Base-by-base conservation (phyloP, 2,329 filamentous ascomycete genomes). In the Aspergillus terreus region DNA sequence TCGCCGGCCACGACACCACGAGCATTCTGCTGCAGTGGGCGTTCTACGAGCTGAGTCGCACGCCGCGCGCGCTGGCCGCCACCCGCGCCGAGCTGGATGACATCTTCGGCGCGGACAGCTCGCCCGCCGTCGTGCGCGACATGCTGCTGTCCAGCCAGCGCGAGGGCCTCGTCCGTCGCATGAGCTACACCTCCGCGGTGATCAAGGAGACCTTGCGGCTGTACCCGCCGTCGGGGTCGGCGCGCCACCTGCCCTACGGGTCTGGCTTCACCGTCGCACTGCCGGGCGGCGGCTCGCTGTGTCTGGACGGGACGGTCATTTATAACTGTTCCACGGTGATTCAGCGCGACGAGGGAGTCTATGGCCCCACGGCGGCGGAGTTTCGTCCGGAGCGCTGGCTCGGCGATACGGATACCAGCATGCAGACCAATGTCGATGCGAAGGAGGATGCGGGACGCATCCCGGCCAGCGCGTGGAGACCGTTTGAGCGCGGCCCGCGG, bases 181-280 rank as follows among this genome's bases (percentile, higher is more conserved):
- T 84, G 36, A 66, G 72, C 0, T 82, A 80, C 60, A 81, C 79
- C 1, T 70, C 70, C 1, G 79, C 79, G 19, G 72, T 82, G 1
- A 74, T 82, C 54, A 80, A 81, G 51, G 82, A 84, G 61, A 72
- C 73, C 0, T 69, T 84, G 2, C 73, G 81, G 1, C 58, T 83
- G 23, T 79, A 76, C 56, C 77, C 80, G 0, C 73, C 79, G 46
- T 61, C 52, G 3, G 55, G 49, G 2, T 56, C 57, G 1, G 54
- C 58, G 6, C 49, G 61, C 2, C 48, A 49, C 15, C 40, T 50
- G 3, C 33, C 46, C 4, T 46, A 50, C 1, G 52, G 57, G 1
- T 46, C 53, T 19, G 58, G 45, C 23, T 49, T 52, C 33, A 53
- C 2, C 19, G 56, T 53, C 19, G 45, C 25, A 15, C 47, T 53